Percentiles rank a stretch among this genome's conserved stretches.
Evolutionary conservation across 225 moss, liverwort and hornwort genomes (phyloP).

Genomic region (Anthoceros angustus): DNA sequence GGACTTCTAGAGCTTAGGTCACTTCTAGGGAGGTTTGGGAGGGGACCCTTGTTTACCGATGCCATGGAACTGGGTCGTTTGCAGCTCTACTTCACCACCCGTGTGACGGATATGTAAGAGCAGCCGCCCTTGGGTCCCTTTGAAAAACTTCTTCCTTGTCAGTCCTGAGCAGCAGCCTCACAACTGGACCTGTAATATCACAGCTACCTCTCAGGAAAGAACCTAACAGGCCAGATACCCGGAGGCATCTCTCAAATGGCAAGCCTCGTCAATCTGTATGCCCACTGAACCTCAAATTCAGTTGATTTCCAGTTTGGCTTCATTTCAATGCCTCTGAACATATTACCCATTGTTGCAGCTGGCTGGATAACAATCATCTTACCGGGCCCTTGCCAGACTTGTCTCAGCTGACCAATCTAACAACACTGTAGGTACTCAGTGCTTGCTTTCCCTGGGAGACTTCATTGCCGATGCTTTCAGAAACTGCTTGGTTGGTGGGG

Average conservation of each 20-base stretch:
- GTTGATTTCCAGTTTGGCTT: slow-evolving; percentile 4
- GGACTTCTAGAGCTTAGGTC: slow-evolving; percentile 16
- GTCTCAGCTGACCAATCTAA: slow-evolving; percentile 12
- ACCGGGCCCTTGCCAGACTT: slow-evolving; percentile 24
- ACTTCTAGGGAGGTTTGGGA: slow-evolving; percentile 17
- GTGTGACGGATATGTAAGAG: slow-evolving; percentile 23
- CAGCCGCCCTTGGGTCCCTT: not conserved
- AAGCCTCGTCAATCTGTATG: slow-evolving; percentile 21
- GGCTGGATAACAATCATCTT: slow-evolving; percentile 24
- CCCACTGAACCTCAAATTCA: not conserved
- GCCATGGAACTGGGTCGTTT: slow-evolving; percentile 28
- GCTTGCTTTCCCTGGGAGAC: not conserved
- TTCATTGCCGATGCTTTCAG: not conserved
- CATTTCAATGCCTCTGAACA: not conserved
- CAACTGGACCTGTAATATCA: not conserved
- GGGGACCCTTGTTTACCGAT: slow-evolving; percentile 44
- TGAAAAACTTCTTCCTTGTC: not conserved
- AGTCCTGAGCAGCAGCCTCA: not conserved
- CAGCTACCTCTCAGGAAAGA: slow-evolving; percentile 24
- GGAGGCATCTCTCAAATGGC: slow-evolving; percentile 16
- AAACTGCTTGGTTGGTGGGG: too few species aligned
- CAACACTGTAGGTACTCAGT: slow-evolving; percentile 12
- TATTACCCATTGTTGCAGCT: slow-evolving; percentile 5
- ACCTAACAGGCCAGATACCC: slow-evolving; percentile 26
- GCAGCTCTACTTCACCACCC: slow-evolving; percentile 27